These are phyloP conservation scores for Solanum chaucha DNA, from an alignment of 257 asterid species.

Conservation along the genomic window DNA sequence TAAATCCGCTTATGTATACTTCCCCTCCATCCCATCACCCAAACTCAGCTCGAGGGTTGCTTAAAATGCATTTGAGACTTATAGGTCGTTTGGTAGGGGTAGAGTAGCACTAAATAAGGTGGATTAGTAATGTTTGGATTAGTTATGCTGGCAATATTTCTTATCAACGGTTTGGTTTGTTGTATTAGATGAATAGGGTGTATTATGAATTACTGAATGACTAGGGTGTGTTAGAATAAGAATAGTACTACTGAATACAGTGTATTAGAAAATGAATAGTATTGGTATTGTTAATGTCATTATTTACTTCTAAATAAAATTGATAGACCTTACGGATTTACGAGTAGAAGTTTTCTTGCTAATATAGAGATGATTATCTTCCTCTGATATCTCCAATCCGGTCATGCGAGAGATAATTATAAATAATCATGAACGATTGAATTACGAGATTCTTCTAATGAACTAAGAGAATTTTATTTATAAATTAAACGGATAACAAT, in stretches of 20 bases:
- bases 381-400: no score
- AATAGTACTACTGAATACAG: background rate
- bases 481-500: no score
- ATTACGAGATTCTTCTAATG: no score
- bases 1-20: background rate
- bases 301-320: no score
- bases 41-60: background rate
- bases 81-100: background rate
- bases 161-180: background rate
- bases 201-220: background rate
- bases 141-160: background rate
- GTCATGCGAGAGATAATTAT: no score
- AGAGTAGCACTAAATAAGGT: background rate
- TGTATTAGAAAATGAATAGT: background rate
- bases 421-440: no score
- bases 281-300: background rate
- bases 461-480: no score
- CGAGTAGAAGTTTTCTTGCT: no score
- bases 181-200: background rate
- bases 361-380: no score
- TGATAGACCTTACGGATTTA: no score
- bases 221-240: background rate
- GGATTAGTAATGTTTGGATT: no score
- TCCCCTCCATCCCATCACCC: background rate
- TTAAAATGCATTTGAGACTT: background rate